These are phyloP conservation scores for Xanthoconium stramineum DNA, from an alignment of 768 basidiomycete genomes.

Conservation along the genomic window DNA sequence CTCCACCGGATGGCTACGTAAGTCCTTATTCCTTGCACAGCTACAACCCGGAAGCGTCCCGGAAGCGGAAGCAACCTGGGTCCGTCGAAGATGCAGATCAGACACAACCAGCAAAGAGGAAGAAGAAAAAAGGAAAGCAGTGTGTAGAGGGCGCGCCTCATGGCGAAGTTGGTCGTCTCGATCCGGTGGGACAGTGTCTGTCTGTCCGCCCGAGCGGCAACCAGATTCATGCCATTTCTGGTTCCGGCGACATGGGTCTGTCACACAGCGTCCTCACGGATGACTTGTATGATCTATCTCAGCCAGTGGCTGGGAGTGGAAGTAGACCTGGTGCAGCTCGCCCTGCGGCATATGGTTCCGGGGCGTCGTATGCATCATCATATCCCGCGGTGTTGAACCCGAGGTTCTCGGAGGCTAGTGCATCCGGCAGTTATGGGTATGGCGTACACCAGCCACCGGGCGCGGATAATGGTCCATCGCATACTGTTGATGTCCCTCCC, in stretches of 20 bases:
- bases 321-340: constrained; percentile 20
- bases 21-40: constrained; percentile 32
- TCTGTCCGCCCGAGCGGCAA: constrained; percentile 2
- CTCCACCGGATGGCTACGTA: constrained; percentile 40
- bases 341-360: neutral
- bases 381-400: constrained; percentile 18
- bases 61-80: constrained; percentile 38
- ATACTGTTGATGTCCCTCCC: neutral
- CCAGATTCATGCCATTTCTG: constrained; percentile 20
- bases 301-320: constrained; percentile 12
- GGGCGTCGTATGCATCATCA: neutral
- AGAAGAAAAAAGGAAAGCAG: constrained; percentile 30
- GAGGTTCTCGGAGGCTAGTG: neutral
- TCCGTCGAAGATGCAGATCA: constrained; percentile 16
- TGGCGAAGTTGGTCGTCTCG: constrained; percentile 4
- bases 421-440: neutral
- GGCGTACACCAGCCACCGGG: neutral
- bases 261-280: constrained; percentile 8
- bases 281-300: constrained; percentile 18
- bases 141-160: constrained; percentile 14
- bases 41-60: constrained; percentile 26
- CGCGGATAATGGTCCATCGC: neutral
- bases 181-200: neutral
- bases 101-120: constrained; percentile 23
- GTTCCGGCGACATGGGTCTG: constrained; percentile 17